phyloP scores from a whole-genome alignment of 2,329 filamentous ascomycete genomes.

The Penicillium sp. region DNA sequence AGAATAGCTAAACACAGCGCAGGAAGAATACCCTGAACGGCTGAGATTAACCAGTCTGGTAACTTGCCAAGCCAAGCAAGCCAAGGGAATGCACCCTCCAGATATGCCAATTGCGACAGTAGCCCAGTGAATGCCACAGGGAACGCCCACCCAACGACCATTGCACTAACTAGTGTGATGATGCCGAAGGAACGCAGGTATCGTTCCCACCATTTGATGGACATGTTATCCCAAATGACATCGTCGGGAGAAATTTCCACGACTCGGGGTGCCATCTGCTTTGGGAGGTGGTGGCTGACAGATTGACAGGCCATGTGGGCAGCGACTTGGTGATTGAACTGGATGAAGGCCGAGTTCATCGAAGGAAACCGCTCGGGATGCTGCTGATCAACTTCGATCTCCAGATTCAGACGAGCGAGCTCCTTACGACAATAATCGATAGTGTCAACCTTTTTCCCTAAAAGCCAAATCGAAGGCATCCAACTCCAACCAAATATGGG shows the following conservation, averaged over 20 bases:
- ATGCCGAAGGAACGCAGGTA: slow-evolving; percentile 65
- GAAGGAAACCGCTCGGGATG: slow-evolving; percentile 76
- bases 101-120: slow-evolving; percentile 63
- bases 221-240: slow-evolving; percentile 96
- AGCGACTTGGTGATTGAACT: slow-evolving; percentile 95
- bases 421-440: slow-evolving; percentile 86
- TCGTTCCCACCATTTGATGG: slow-evolving; percentile 84
- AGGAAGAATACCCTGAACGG: slow-evolving; percentile 79
- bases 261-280: slow-evolving; percentile 82
- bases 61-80: slow-evolving; percentile 59
- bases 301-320: slow-evolving; percentile 97
- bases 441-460: slow-evolving; percentile 86
- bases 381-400: slow-evolving; percentile 84
- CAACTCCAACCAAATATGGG: slow-evolving; percentile 55
- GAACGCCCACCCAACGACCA: slow-evolving; percentile 82
- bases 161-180: slow-evolving; percentile 56
- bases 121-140: slow-evolving; percentile 82
- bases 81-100: slow-evolving; percentile 60
- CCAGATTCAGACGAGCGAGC: slow-evolving; percentile 74
- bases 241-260: slow-evolving; percentile 92
- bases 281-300: slow-evolving; percentile 79
- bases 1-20: slow-evolving; percentile 67
- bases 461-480: slow-evolving; percentile 67
- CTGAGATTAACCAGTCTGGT: slow-evolving; percentile 53
- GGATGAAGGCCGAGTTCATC: slow-evolving; percentile 95